Conservation (phyloP, 768 basidiomycete genomes). For the Albatrellus ellisii region DNA sequence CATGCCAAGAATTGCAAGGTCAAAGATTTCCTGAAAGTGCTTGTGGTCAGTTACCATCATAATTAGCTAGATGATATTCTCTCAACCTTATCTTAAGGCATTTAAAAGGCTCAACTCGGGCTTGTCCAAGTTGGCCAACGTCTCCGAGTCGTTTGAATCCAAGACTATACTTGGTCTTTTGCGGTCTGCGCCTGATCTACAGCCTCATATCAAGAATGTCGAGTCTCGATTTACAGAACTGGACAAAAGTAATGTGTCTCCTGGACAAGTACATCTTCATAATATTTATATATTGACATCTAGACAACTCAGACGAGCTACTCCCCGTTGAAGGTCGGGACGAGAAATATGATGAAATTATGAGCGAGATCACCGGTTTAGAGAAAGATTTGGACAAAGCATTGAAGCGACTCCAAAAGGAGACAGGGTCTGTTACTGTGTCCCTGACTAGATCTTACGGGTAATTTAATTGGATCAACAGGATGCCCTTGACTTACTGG, state of each 20-base stretch:
- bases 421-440: constrained; percentile 47
- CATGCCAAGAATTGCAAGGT: constrained; percentile 87
- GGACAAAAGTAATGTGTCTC: constrained; percentile 39
- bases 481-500: constrained; percentile 44
- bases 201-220: constrained; percentile 57
- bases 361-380: constrained; percentile 51
- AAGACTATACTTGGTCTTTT: constrained; percentile 65
- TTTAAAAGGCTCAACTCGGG: constrained; percentile 67
- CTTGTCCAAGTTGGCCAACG: constrained; percentile 44
- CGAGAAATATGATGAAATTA: constrained; percentile 68
- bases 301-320: constrained; percentile 44
- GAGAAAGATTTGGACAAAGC: constrained; percentile 62
- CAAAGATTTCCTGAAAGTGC: constrained; percentile 76
- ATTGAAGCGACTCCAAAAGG: constrained; percentile 51
- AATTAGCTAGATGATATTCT: neutral
- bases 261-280: no score
- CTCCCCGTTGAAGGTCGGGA: constrained; percentile 80
- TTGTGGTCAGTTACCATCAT: constrained; percentile 36
- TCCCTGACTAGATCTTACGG: neutral
- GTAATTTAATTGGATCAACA: constrained; percentile 20
- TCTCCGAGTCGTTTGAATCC: constrained; percentile 64
- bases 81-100: constrained; percentile 28
- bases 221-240: constrained; percentile 54
- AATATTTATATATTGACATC: neutral
- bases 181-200: constrained; percentile 69